Base-by-base conservation (phyloP, 192 early-diverging fungal species). In the Backusella mclennaniae region DNA sequence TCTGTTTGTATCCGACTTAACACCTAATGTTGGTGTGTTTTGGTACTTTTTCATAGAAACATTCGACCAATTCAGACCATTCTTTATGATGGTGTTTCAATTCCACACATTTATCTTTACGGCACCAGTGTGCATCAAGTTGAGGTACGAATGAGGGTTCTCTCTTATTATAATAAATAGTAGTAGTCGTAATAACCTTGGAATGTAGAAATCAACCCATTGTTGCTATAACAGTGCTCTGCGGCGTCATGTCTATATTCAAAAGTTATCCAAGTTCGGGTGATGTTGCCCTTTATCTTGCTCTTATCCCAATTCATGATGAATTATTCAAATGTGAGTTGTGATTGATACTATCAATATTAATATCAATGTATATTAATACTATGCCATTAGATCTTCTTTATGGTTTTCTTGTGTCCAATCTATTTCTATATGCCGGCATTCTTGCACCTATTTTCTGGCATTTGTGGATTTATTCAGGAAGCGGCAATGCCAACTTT, bases 21-120 rank as follows among this genome's bases (percentile, higher is more conserved):
- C 93, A n/a, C 98, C 97, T 1, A 99, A 97, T 83, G 87, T 98
- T 31, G 98, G 98, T 6, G 80, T 98, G 70, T 98, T 90, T 78
- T 99, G 98, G 98, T 99, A 99, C 85, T 97, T 99, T 84, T 97
- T 98, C 84, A 98, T 96, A 68, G 98, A 99, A 82, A 97, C 98
- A 83, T 99, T 99, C 88, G 97, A 99, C 80, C 95, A 97, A 73
- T 99, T 98, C 89, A 89, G 98, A 35, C 76, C 88, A 5, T 98
- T 99, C 80, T 99, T 98, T 82, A 75, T 96, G 77, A 81, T 91
- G 21, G 96, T 97, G 2, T 98, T 99, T 81, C 97, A 99, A 84
- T 84, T 98, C 35, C 93, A 95, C n/a, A 89, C 90, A 14, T 92
- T 98, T 44, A 92, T 96, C 17, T 99, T 97, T 85, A 89, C 89